A percentile compares a stretch with the other conserved stretches of the same genome.
These are phyloP conservation scores for Pseudocercospora pini-densiflorae DNA, from an alignment of 2,329 filamentous ascomycete genomes.

Conservation along the genomic window DNA sequence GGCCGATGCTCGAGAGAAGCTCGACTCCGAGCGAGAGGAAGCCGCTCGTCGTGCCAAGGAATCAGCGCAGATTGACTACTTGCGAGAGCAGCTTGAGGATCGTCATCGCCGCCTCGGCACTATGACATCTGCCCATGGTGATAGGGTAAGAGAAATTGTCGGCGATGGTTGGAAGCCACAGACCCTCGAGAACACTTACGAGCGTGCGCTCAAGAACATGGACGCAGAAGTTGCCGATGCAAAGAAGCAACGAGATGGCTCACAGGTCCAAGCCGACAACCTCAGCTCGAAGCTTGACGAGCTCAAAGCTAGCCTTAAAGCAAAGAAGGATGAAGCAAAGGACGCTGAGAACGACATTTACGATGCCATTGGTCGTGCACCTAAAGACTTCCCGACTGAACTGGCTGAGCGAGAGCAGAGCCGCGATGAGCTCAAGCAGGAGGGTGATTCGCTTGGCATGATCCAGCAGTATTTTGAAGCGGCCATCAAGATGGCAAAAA, in stretches of 20 bases:
- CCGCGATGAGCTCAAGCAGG: constrained; percentile 67
- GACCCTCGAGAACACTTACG: constrained; percentile 72
- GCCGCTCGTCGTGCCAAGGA: constrained; percentile 81
- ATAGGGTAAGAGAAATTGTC: constrained; percentile 69
- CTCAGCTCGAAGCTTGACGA: constrained; percentile 74
- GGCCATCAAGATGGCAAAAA: constrained; percentile 55
- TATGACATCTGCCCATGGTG: constrained; percentile 73
- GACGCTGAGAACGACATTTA: constrained; percentile 56
- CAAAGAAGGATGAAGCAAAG: constrained; percentile 66
- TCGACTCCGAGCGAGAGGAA: constrained; percentile 81
- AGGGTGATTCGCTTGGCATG: constrained; percentile 29
- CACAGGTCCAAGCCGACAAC: constrained; percentile 73
- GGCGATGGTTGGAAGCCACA: constrained; percentile 70
- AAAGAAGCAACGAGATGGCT: constrained; percentile 71
- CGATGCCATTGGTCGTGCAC: constrained; percentile 52
- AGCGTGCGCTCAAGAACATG: constrained; percentile 64
- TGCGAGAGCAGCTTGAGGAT: constrained; percentile 78
- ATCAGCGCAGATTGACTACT: constrained; percentile 79
- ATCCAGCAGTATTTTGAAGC: constrained; percentile 33
- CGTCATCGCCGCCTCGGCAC: constrained; percentile 76
- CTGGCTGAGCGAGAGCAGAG: constrained; percentile 49
- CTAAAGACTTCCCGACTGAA: constrained; percentile 57
- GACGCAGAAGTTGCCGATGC: constrained; percentile 64
- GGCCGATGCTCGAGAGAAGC: constrained; percentile 71
- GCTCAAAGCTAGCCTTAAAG: constrained; percentile 65